A percentile compares a stretch with the other conserved stretches of the same genome.
Conservation (phyloP, 208 protist species). For the Wallacemonas sp. region DNA sequence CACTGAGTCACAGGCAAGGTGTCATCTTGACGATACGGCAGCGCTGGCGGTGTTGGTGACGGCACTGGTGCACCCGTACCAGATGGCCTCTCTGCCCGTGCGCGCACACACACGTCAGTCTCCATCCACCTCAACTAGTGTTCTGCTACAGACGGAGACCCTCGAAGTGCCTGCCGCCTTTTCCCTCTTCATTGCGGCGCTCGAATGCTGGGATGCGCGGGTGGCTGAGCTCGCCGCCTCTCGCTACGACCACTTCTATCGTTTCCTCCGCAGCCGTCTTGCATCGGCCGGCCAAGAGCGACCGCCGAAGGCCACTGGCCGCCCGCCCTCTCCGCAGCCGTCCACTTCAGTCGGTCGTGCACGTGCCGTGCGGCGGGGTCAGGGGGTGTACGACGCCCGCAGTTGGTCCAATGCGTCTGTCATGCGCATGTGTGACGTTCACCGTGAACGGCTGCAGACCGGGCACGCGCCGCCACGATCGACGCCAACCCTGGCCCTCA, state of each 20-base stretch:
- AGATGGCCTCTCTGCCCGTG: background rate
- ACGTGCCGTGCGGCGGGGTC: background rate
- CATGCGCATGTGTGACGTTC: background rate
- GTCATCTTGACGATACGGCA: background rate
- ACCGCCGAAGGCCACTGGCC: background rate
- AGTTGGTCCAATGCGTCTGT: background rate
- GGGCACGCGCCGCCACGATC: background rate
- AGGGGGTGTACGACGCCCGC: background rate
- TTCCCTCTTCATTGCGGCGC: background rate
- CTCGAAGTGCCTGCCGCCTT: no score
- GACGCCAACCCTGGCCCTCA: background rate
- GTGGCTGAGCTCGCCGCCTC: slow-evolving; percentile 8
- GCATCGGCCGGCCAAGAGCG: background rate
- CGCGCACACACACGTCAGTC: background rate
- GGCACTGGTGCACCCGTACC: slow-evolving; percentile 7
- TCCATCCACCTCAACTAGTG: background rate
- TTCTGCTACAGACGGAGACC: background rate
- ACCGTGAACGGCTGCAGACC: background rate
- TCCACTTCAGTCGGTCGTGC: background rate
- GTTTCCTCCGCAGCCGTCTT: background rate
- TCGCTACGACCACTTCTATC: background rate
- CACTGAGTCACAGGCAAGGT: no score
- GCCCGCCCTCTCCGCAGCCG: background rate
- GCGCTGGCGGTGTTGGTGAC: background rate
- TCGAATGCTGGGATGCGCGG: background rate